Conservation (phyloP, 1,284 basidiomycete species). For the Trichosporon faecale region DNA sequence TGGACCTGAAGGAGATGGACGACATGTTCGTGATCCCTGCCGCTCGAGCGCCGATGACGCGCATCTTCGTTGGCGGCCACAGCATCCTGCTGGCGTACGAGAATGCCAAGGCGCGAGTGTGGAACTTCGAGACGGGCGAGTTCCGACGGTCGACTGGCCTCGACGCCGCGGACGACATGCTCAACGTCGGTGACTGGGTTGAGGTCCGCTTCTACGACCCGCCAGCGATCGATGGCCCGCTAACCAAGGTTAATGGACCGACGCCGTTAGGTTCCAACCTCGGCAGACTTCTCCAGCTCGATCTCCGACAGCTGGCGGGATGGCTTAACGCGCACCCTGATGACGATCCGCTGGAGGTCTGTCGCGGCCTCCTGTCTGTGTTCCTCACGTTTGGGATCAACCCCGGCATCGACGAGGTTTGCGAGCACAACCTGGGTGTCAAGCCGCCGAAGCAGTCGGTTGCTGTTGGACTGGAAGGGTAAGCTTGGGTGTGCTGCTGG, state of each 20-base stretch:
- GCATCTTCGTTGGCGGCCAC: conserved; percentile 66
- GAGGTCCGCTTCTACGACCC: conserved; percentile 57
- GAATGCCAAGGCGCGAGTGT: conserved; percentile 73
- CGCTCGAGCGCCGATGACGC: conserved; percentile 62
- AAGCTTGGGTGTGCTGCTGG: conserved; percentile 23
- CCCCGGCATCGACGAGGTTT: conserved; percentile 65
- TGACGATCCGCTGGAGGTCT: conserved; percentile 31
- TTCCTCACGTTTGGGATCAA: conserved; percentile 56
- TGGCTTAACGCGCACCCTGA: conserved; percentile 27
- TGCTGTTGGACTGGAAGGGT: conserved; percentile 59
- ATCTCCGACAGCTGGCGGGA: conserved; percentile 29
- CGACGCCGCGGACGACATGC: conserved; percentile 72
- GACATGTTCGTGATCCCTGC: conserved; percentile 79
- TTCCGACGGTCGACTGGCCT: conserved; percentile 76
- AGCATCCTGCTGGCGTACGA: conserved; percentile 75
- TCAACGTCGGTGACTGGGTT: conserved; percentile 68
- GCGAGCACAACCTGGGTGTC: conserved; percentile 47
- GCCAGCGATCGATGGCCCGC: conserved; percentile 7
- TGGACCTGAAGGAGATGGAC: conserved; percentile 71
- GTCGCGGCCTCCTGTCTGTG: conserved; percentile 47
- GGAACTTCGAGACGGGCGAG: conserved; percentile 81
- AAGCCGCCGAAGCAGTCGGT: conserved; percentile 52
- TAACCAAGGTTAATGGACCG: conserved; percentile 20
- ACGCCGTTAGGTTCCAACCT: conserved; percentile 14
- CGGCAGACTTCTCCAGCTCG: conserved; percentile 32